phyloP scores from a whole-genome alignment of 768 basidiomycete species.

The Suillus fuscotomentosus region DNA sequence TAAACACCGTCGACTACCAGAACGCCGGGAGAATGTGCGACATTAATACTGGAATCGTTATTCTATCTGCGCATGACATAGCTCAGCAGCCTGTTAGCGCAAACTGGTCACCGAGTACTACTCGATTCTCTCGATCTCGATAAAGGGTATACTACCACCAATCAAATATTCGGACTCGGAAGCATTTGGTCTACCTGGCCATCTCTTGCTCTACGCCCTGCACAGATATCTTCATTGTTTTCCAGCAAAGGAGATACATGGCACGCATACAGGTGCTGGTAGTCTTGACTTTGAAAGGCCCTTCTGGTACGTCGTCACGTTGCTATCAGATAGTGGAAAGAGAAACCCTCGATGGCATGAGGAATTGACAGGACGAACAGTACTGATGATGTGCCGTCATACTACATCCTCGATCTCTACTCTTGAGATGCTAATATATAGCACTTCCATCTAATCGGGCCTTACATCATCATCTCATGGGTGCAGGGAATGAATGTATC shows the following conservation, averaged over 20 bases:
- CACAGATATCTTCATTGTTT: neutral
- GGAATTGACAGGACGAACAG: neutral
- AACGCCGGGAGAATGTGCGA: neutral
- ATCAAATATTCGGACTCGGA: neutral
- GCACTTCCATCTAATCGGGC: too few species aligned
- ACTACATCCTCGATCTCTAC: neutral
- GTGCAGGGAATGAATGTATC: neutral
- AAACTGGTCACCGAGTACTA: neutral
- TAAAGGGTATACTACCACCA: neutral
- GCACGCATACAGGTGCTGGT: neutral
- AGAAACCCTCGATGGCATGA: neutral
- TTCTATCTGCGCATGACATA: neutral
- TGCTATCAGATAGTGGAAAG: neutral
- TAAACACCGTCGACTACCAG: neutral
- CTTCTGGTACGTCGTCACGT: neutral
- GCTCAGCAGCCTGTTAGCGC: neutral
- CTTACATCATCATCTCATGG: too few species aligned
- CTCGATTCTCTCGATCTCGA: neutral
- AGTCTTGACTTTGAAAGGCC: neutral
- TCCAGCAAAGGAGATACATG: neutral
- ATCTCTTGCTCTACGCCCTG: too few species aligned
- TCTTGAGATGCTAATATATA: neutral
- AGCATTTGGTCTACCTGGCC: too few species aligned
- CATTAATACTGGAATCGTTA: neutral
- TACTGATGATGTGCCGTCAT: neutral